Evolutionary conservation across 345 rosid genomes (phyloP).

Genomic region (Citrus mangshanensis): DNA sequence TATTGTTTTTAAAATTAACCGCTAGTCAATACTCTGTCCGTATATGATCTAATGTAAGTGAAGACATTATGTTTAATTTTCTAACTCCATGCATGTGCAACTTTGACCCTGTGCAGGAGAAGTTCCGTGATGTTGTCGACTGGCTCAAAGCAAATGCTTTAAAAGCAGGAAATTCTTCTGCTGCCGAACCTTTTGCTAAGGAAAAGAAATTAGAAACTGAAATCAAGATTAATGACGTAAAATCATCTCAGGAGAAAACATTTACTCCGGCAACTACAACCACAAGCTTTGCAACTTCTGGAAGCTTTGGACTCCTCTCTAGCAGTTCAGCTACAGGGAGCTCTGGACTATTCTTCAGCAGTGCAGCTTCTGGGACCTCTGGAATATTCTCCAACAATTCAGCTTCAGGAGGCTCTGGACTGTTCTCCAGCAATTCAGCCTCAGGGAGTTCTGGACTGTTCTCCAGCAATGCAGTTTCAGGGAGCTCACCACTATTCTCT

Average conservation of each 20-base stretch:
- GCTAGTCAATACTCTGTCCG: background rate
- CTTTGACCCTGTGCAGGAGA: constrained; percentile 43
- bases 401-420: constrained; percentile 40
- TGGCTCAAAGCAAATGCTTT: constrained; percentile 76
- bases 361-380: constrained; percentile 34
- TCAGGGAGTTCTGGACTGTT: constrained; percentile 38
- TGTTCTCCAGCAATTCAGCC: constrained; percentile 27
- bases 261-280: constrained; percentile 22
- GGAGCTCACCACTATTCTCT: constrained; percentile 35
- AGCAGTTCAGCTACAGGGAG: constrained; percentile 26
- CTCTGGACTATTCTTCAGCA: constrained; percentile 37
- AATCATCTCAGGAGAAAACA: constrained; percentile 33
- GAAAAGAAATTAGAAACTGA: constrained; percentile 46
- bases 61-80: constrained; percentile 3
- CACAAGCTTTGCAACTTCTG: constrained; percentile 22
- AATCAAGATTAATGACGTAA: constrained; percentile 36
- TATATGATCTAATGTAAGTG: background rate
- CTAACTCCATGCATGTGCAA: background rate
- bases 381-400: constrained; percentile 31
- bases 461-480: constrained; percentile 27
- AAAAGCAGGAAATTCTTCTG: constrained; percentile 41
- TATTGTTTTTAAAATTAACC: background rate
- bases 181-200: constrained; percentile 33
- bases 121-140: constrained; percentile 78
- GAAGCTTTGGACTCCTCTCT: constrained; percentile 23